These are phyloP conservation scores for Crithidia brevicula DNA, from an alignment of 208 protist species.

Conservation along the genomic window DNA sequence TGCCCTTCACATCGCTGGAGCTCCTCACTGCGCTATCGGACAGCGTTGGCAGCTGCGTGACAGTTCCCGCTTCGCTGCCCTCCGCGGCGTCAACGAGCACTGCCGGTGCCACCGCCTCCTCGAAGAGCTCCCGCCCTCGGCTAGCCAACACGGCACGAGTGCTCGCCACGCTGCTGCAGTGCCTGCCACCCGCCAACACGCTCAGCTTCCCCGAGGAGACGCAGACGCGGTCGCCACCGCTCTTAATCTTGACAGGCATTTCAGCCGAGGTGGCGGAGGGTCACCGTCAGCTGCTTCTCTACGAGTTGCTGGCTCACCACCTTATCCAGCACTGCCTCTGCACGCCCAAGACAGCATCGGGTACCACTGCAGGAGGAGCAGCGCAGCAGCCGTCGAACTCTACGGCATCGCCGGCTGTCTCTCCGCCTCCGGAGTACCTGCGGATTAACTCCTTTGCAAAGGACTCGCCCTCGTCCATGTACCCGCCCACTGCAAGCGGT, in stretches of 20 bases:
- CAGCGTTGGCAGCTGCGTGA: constrained; percentile 12
- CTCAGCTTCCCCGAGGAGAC: constrained; percentile 19
- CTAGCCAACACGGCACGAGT: constrained; percentile 3
- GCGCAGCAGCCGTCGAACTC: not conserved
- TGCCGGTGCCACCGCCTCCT: not conserved
- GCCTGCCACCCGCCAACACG: constrained; percentile 6
- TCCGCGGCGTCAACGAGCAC: not conserved
- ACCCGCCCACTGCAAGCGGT: not conserved
- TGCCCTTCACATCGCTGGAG: constrained; percentile 1
- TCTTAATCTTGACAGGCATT: constrained; percentile 22
- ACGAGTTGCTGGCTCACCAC: constrained; percentile 27
- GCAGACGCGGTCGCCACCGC: constrained; percentile 13
- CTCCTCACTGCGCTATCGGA: constrained; percentile 8
- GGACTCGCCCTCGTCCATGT: not conserved
- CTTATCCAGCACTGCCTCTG: constrained; percentile 24
- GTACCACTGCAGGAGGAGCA: not conserved
- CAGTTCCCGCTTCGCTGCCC: not conserved
- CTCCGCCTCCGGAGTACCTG: not conserved
- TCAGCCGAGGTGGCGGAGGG: not conserved
- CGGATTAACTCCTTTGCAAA: not conserved
- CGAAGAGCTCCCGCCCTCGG: constrained; percentile 5
- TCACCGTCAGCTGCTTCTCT: constrained; percentile 10
- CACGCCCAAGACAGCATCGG: constrained; percentile 4
- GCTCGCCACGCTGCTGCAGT: constrained; percentile 1
- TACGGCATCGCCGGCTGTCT: not conserved